Conservation (phyloP, 2,329 filamentous ascomycete genomes). For the Sclerotinia borealis region DNA sequence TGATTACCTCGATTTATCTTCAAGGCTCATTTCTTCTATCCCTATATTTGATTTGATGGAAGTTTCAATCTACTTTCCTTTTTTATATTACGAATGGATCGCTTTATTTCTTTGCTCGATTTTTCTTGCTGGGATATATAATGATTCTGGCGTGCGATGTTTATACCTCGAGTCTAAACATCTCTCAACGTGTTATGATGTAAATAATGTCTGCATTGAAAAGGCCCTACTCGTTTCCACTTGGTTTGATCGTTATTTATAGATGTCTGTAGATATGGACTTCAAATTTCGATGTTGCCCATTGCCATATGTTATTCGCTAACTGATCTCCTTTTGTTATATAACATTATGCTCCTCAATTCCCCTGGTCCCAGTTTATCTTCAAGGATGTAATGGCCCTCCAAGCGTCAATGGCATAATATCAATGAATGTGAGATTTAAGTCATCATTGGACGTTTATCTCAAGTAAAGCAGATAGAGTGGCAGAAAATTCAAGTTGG, state of each 20-base stretch:
- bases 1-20: too few species aligned
- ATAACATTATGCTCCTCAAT: not conserved
- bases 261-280: not conserved
- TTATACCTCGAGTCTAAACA: too few species aligned
- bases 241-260: not conserved
- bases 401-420: not conserved
- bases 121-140: too few species aligned
- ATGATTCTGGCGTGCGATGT: too few species aligned
- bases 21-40: too few species aligned
- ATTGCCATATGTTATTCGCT: not conserved
- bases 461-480: not conserved
- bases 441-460: not conserved
- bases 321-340: not conserved
- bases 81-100: too few species aligned
- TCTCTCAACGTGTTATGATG: too few species aligned
- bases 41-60: too few species aligned
- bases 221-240: not conserved
- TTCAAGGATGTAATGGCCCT: not conserved
- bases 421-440: not conserved
- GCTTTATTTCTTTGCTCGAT: too few species aligned
- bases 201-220: not conserved
- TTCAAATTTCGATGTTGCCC: not conserved
- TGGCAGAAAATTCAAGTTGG: not conserved
- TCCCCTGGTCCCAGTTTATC: not conserved
- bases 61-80: too few species aligned